Evolutionary conservation across 352 stramenopile species (phyloP).

Genomic region (Albugo candida): DNA sequence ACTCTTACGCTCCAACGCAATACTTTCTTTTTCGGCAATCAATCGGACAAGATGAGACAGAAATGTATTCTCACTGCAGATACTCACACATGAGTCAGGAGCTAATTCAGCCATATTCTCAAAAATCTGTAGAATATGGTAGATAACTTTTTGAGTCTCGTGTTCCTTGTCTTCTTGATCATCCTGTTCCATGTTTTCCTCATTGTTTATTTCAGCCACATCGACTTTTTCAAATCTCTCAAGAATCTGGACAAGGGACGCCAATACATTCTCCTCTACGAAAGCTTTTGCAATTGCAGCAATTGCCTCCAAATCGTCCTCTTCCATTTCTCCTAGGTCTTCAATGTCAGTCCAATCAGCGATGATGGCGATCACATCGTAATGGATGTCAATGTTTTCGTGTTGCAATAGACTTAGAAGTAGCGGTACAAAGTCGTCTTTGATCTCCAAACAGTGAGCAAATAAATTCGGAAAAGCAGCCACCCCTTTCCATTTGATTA

Average conservation of each 20-base stretch:
- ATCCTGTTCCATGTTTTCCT: slow-evolving; percentile 1
- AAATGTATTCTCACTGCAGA: slow-evolving; percentile 9
- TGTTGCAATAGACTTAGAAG: slow-evolving; percentile 63
- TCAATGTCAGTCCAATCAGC: slow-evolving; percentile 36
- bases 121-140: slow-evolving; percentile 65
- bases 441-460: slow-evolving; percentile 17
- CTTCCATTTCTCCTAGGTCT: slow-evolving; percentile 22
- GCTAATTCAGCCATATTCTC: slow-evolving; percentile 52
- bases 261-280: slow-evolving; percentile 34
- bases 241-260: slow-evolving; percentile 25
- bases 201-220: not conserved
- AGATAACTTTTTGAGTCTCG: slow-evolving; percentile 47
- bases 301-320: slow-evolving; percentile 21
- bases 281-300: slow-evolving; percentile 27
- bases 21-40: slow-evolving; percentile 12
- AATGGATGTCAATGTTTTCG: slow-evolving; percentile 58
- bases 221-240: slow-evolving; percentile 14
- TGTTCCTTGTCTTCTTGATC: slow-evolving; percentile 17
- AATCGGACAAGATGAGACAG: slow-evolving; percentile 37
- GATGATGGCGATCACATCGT: slow-evolving; percentile 31
- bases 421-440: slow-evolving; percentile 37
- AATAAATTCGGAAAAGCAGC: slow-evolving; percentile 43
- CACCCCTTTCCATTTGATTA: slow-evolving; percentile 31
- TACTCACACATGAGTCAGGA: not conserved
- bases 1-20: too few relatives aligned